These are phyloP conservation scores for Phaeophleospora eucalypticola DNA, from an alignment of 2,329 filamentous ascomycete species.

Conservation along the genomic window DNA sequence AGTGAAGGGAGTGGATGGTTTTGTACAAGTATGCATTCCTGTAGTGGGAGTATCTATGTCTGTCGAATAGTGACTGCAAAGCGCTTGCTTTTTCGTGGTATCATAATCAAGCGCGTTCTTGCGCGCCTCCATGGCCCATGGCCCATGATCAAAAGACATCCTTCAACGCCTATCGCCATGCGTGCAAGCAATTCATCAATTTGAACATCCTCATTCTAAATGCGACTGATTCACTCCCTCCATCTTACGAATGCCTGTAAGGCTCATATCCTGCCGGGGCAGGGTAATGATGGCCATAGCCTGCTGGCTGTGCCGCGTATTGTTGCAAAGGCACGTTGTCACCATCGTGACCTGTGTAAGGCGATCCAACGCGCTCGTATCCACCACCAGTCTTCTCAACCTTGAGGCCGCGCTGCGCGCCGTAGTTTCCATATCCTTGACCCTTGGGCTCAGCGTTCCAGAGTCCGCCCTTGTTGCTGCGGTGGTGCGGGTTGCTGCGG, in stretches of 20 bases:
- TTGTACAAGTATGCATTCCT: background rate
- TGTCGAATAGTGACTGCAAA: conserved; percentile 4
- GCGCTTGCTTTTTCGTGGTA: too few relatives aligned
- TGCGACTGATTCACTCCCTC: background rate
- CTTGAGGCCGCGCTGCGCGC: conserved; percentile 36
- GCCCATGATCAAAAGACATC: background rate
- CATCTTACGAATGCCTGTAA: conserved; percentile 30
- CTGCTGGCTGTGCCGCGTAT: conserved; percentile 13
- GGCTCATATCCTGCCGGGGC: conserved; percentile 40
- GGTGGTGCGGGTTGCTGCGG: conserved; percentile 47
- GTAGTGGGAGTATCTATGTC: background rate
- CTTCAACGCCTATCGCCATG: conserved; percentile 4
- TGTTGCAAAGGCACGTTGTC: conserved; percentile 30
- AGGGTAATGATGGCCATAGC: conserved; percentile 9
- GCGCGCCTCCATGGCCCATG: background rate
- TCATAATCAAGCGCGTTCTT: conserved; percentile 1
- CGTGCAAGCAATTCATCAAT: background rate
- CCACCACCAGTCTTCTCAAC: conserved; percentile 60
- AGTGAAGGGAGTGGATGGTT: conserved; percentile 1
- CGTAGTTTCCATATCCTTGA: conserved; percentile 22
- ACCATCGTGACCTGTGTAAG: conserved; percentile 33
- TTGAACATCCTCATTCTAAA: background rate
- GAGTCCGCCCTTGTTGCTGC: conserved; percentile 37
- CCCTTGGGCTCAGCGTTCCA: conserved; percentile 31
- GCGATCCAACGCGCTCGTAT: conserved; percentile 52